phyloP scores from a whole-genome alignment of 805 yeast species.

The Pichia thaimueangensis region DNA sequence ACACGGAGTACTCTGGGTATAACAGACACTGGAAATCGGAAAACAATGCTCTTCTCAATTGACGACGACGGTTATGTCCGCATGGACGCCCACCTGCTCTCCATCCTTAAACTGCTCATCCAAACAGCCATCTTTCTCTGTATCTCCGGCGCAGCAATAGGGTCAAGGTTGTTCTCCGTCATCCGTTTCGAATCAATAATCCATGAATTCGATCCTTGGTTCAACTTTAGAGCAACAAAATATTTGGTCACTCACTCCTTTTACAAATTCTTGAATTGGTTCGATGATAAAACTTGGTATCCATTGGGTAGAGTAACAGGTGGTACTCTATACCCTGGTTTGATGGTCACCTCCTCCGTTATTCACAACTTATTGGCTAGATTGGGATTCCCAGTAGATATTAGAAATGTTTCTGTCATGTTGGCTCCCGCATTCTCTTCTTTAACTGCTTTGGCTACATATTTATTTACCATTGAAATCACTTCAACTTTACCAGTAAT shows the following conservation, averaged over 20 bases:
- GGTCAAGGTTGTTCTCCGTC: slow-evolving; percentile 92
- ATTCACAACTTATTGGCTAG: slow-evolving; percentile 68
- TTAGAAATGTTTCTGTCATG: slow-evolving; percentile 91
- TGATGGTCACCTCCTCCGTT: slow-evolving; percentile 95
- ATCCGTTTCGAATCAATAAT: slow-evolving; percentile 92
- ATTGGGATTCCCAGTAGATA: slow-evolving; percentile 79
- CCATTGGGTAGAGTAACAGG: slow-evolving; percentile 99
- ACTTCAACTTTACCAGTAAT: slow-evolving; percentile 48
- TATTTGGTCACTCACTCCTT: slow-evolving; percentile 77
- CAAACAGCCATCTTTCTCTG: slow-evolving; percentile 63
- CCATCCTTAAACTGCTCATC: slow-evolving; percentile 36
- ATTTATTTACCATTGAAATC: slow-evolving; percentile 81
- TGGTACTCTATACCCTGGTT: slow-evolving; percentile 95
- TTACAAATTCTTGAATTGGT: slow-evolving; percentile 94
- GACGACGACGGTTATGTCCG: slow-evolving; percentile 25
- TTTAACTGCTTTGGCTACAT: slow-evolving; percentile 84
- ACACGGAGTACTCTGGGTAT: no score
- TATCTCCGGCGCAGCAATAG: slow-evolving; percentile 85
- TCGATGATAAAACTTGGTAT: slow-evolving; percentile 98
- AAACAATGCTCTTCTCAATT: slow-evolving; percentile 10
- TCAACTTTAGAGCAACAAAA: slow-evolving; percentile 94
- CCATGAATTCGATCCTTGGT: slow-evolving; percentile 97
- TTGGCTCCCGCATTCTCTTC: slow-evolving; percentile 97
- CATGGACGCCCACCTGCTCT: slow-evolving; percentile 19
- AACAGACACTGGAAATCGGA: no score